A percentile compares a stretch with the other conserved stretches of the same genome.
phyloP scores from a whole-genome alignment of 768 basidiomycete genomes.

The Exsudoporus frostii region DNA sequence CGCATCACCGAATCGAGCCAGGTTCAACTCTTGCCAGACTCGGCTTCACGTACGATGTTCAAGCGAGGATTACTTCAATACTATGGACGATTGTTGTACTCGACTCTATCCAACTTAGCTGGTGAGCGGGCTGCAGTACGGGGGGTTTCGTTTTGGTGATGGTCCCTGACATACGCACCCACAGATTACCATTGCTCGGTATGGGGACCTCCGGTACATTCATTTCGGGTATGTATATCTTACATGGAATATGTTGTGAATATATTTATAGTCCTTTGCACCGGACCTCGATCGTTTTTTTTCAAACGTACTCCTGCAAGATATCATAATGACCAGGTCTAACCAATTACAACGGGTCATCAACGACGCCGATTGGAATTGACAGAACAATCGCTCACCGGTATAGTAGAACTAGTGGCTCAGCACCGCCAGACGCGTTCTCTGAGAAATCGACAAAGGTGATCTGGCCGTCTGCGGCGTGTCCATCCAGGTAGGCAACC shows the following conservation, averaged over 20 bases:
- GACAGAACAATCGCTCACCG: slow-evolving; percentile 44
- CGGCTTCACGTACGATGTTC: too few relatives aligned
- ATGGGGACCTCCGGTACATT: neutral
- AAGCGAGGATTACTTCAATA: too few relatives aligned
- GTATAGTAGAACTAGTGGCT: slow-evolving; percentile 71
- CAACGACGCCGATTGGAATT: neutral
- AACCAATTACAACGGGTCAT: neutral
- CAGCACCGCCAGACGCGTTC: slow-evolving; percentile 38
- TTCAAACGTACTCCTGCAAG: slow-evolving; percentile 18
- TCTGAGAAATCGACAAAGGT: slow-evolving; percentile 67
- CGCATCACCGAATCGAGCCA: slow-evolving; percentile 23
- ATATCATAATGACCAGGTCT: slow-evolving; percentile 93
- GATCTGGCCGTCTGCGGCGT: slow-evolving; percentile 45
- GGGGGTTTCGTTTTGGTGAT: too few relatives aligned
- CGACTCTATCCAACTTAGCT: too few relatives aligned
- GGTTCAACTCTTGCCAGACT: neutral
- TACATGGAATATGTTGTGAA: slow-evolving; percentile 9
- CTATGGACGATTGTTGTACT: too few relatives aligned
- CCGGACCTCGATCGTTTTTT: neutral
- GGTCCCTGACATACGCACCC: too few relatives aligned
- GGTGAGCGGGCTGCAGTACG: too few relatives aligned
- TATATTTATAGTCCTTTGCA: neutral
- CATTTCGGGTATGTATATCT: slow-evolving; percentile 8
- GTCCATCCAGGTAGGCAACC: slow-evolving; percentile 81
- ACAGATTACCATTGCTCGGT: neutral